phyloP scores from a whole-genome alignment of 2,329 filamentous ascomycete genomes.

The Pseudonectria buxi region DNA sequence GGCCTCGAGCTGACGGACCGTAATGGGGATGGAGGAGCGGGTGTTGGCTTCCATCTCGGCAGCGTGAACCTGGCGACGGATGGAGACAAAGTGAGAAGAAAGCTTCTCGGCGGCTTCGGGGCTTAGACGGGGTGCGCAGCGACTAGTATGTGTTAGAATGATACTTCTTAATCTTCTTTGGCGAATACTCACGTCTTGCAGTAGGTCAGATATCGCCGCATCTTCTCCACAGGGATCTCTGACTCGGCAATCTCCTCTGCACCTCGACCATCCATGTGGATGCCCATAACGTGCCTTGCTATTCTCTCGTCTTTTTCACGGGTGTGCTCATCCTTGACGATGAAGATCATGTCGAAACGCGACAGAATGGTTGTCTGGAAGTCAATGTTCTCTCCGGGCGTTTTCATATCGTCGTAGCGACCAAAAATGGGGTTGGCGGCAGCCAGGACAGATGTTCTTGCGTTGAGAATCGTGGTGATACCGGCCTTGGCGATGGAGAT shows the following conservation, averaged over 20 bases:
- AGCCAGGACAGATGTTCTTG: slow-evolving; percentile 87
- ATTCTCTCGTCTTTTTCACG: slow-evolving; percentile 85
- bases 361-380: slow-evolving; percentile 98
- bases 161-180: neutral
- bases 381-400: slow-evolving; percentile 96
- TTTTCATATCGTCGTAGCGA: slow-evolving; percentile 96
- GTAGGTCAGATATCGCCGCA: slow-evolving; percentile 95
- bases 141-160: slow-evolving; percentile 43
- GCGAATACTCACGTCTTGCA: slow-evolving; percentile 73
- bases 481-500: slow-evolving; percentile 98
- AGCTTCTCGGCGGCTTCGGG: slow-evolving; percentile 91
- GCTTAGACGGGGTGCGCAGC: slow-evolving; percentile 86
- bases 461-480: slow-evolving; percentile 96
- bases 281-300: slow-evolving; percentile 92
- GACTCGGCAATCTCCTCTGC: slow-evolving; percentile 76
- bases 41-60: slow-evolving; percentile 85
- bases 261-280: slow-evolving; percentile 87
- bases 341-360: slow-evolving; percentile 99
- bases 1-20: slow-evolving; percentile 91
- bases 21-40: slow-evolving; percentile 92
- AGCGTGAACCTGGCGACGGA: slow-evolving; percentile 87
- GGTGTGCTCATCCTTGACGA: slow-evolving; percentile 92
- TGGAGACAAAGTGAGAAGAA: slow-evolving; percentile 93
- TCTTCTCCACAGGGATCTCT: slow-evolving; percentile 90
- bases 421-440: slow-evolving; percentile 97